A percentile compares a stretch with the other conserved stretches of the same genome.
Evolutionary conservation across 768 basidiomycete species (phyloP).

Genomic region (Lactarius hatsudake): DNA sequence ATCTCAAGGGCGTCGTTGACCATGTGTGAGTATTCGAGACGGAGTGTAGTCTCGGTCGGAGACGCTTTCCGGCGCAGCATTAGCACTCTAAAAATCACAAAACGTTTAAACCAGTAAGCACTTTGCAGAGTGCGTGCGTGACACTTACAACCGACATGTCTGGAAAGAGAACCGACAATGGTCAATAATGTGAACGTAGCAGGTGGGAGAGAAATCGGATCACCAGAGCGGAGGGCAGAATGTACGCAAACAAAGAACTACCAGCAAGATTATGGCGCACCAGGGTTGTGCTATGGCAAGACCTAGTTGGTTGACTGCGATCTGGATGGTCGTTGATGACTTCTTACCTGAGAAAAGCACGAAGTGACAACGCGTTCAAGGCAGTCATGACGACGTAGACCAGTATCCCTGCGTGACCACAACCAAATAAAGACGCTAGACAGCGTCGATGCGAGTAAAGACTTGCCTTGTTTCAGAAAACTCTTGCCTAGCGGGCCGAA

Average conservation of each 20-base stretch:
- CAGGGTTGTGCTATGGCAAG: conserved; percentile 1
- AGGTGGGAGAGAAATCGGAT: background rate
- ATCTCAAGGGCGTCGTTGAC: conserved; percentile 23
- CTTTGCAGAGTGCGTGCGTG: background rate
- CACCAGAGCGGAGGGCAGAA: conserved; percentile 24
- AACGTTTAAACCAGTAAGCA: background rate
- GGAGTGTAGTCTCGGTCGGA: conserved; percentile 21
- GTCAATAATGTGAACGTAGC: background rate
- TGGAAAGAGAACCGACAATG: conserved; percentile 1
- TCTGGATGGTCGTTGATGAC: background rate
- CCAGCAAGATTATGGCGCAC: background rate
- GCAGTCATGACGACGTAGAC: conserved; percentile 24
- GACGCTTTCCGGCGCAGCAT: conserved; percentile 20
- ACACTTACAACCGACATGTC: conserved; percentile 22
- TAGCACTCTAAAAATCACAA: conserved; percentile 19
- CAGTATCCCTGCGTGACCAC: conserved; percentile 16
- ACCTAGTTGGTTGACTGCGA: background rate
- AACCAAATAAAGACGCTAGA: background rate
- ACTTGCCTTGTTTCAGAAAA: conserved; percentile 26
- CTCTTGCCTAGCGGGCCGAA: conserved; percentile 19
- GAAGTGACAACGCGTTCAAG: conserved; percentile 23
- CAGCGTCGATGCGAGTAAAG: background rate
- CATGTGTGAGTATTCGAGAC: conserved; percentile 2
- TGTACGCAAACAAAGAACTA: conserved; percentile 16
- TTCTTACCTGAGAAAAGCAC: conserved; percentile 18